These are phyloP conservation scores for Penicillium brasilianum DNA, from an alignment of 2,329 filamentous ascomycete genomes.

Conservation along the genomic window DNA sequence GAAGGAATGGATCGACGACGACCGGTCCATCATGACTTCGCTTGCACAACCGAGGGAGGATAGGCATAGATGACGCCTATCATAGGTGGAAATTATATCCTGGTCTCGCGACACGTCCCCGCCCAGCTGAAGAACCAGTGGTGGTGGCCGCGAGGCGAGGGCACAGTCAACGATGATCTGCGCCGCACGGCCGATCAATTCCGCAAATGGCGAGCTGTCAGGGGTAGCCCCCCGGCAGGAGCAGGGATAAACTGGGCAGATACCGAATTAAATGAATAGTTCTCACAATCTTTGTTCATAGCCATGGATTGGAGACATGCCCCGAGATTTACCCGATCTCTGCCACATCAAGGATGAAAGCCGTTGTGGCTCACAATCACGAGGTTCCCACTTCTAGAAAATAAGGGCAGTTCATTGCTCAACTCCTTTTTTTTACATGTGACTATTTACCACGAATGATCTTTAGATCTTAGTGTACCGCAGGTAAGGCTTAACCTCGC, in stretches of 20 bases:
- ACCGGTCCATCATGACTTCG: constrained; percentile 9
- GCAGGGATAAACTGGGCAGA: not conserved
- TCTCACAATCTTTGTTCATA: not conserved
- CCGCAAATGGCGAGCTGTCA: constrained; percentile 19
- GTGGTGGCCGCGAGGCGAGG: constrained; percentile 7
- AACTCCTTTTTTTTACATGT: not conserved
- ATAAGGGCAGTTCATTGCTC: not conserved
- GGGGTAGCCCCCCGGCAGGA: constrained; percentile 11
- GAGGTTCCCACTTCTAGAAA: not conserved
- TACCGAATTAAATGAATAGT: not conserved
- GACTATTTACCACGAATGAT: not conserved
- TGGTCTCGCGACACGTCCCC: not conserved
- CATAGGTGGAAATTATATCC: constrained; percentile 10
- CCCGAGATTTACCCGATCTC: constrained; percentile 18
- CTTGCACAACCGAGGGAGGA: constrained; percentile 23
- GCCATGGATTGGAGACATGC: not conserved
- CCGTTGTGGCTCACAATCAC: constrained; percentile 4
- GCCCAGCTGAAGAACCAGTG: not conserved
- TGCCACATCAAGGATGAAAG: constrained; percentile 16
- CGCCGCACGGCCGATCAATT: constrained; percentile 23
- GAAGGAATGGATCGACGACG: constrained; percentile 18
- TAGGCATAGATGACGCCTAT: not conserved
- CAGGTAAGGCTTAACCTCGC: constrained; percentile 60
- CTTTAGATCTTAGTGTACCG: constrained; percentile 31
- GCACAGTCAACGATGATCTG: constrained; percentile 14